A percentile compares a stretch with the other conserved stretches of the same genome.
These are phyloP conservation scores for Colletotrichum tropicicola DNA, from an alignment of 2,329 filamentous ascomycete species.

Conservation along the genomic window DNA sequence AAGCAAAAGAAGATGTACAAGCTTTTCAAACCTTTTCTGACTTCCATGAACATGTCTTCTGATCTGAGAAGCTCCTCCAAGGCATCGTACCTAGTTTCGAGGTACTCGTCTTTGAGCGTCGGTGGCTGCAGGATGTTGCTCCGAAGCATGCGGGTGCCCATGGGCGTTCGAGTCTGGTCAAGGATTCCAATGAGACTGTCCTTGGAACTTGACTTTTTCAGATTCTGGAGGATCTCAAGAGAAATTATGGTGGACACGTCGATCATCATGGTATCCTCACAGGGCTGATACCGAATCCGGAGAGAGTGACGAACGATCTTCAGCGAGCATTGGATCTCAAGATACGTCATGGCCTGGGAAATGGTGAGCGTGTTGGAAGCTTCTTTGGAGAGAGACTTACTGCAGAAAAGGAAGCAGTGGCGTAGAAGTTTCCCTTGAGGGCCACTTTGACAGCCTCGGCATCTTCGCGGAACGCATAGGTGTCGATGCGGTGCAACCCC, in stretches of 20 bases:
- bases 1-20: no score
- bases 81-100: slow-evolving; percentile 80
- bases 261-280: slow-evolving; percentile 95
- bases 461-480: slow-evolving; percentile 82
- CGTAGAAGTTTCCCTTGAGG: slow-evolving; percentile 84
- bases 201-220: slow-evolving; percentile 79
- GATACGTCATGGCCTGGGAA: slow-evolving; percentile 78
- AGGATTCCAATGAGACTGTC: slow-evolving; percentile 86
- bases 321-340: slow-evolving; percentile 74
- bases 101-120: slow-evolving; percentile 70
- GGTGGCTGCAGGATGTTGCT: slow-evolving; percentile 91
- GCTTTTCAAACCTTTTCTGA: slow-evolving; percentile 71
- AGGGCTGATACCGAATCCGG: slow-evolving; percentile 85
- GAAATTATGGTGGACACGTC: slow-evolving; percentile 88
- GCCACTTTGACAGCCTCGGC: slow-evolving; percentile 83
- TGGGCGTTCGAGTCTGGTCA: slow-evolving; percentile 86
- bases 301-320: slow-evolving; percentile 83
- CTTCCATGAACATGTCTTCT: slow-evolving; percentile 84
- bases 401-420: slow-evolving; percentile 85
- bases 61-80: slow-evolving; percentile 83
- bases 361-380: slow-evolving; percentile 28
- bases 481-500: slow-evolving; percentile 81
- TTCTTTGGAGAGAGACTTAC: slow-evolving; percentile 57
- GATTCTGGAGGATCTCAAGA: slow-evolving; percentile 89
- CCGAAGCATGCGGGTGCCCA: slow-evolving; percentile 85